Conservation (phyloP, 2,329 filamentous ascomycete genomes). For the Pestalotiopsis sp. region DNA sequence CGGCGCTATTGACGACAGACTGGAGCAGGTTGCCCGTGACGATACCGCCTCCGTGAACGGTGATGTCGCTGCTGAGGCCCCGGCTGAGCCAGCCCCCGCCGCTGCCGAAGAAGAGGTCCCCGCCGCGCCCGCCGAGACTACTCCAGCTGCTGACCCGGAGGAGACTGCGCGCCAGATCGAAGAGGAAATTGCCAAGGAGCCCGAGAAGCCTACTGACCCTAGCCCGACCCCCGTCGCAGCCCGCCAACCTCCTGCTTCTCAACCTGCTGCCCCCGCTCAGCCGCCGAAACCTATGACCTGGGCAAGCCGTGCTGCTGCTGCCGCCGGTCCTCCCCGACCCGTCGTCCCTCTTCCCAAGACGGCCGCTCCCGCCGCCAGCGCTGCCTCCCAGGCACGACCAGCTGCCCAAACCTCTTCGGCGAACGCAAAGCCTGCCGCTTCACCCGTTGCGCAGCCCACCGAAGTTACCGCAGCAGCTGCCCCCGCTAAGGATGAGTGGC, state of each 20-base stretch:
- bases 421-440: conserved; percentile 48
- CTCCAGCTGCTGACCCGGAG: conserved; percentile 44
- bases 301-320: conserved; percentile 69
- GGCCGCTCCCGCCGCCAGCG: conserved; percentile 52
- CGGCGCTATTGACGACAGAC: conserved; percentile 60
- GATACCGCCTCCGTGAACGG: conserved; percentile 26
- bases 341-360: conserved; percentile 61
- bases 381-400: conserved; percentile 56
- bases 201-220: conserved; percentile 69
- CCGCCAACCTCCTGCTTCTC: conserved; percentile 41
- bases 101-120: conserved; percentile 31
- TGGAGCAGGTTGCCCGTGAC: conserved; percentile 52
- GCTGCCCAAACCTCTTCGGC: conserved; percentile 46
- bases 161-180: conserved; percentile 54
- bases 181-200: conserved; percentile 57
- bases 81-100: conserved; percentile 33
- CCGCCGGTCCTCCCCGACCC: conserved; percentile 58
- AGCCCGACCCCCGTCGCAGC: conserved; percentile 54
- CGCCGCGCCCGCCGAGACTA: conserved; percentile 35
- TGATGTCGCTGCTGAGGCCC: conserved; percentile 4
- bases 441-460: conserved; percentile 26
- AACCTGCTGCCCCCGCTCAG: conserved; percentile 38
- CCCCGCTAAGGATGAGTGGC: conserved; percentile 77
- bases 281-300: conserved; percentile 70
- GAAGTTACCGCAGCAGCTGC: conserved; percentile 36